Evolutionary conservation across 352 stramenopile genomes (phyloP), one percentile per base, ranked within the genome.

Genomic region (Phytophthora fragariae): DNA sequence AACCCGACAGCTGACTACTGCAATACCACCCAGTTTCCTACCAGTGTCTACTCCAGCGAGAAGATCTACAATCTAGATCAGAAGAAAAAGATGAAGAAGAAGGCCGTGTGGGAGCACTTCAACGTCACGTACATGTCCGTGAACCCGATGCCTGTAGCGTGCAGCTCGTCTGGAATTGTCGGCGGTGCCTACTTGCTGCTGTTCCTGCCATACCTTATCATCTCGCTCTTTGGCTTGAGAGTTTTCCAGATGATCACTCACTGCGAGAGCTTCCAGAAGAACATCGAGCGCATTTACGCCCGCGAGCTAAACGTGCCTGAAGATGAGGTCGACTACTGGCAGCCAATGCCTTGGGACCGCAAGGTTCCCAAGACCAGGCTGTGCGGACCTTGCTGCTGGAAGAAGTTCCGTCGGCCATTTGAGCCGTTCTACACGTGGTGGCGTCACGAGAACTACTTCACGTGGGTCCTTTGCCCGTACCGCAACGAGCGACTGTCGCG

Each of bases 401-500:
- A 73, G 19, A 92, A 90, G 59, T 87, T 90, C 59, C 83, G 85
- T 5, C 71, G 74, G 0, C 82, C 85, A 10, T 85, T 83, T 52
- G 85, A 92, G 67, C 85, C 85, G 10, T 91, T 92, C 58, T 90
- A 90, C 68, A 91, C 83, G 31, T 92, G 85, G 85, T 92, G 85
- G 85, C 82, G 85, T 3, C 85, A 92, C 56, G 85, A 92, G 35
- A 92, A 92, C 64, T 92, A 92, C 60, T 92, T 91, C 56, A 92
- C 85, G 39, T 92, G 85, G 83, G 78, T 92, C 70, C 88, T 90
- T 65, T 90, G 71, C 37, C 85, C 85, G 1, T 93, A 91, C 64
- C 73, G 85, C 9, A 93, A 93, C 64, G 84, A 93, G 71, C 75
- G 73, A 11, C 60, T 91, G 1, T 84, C 84, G 11, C 74, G 79